Conservation (phyloP, 441 rosid genomes). For the Gossypium laxum region DNA sequence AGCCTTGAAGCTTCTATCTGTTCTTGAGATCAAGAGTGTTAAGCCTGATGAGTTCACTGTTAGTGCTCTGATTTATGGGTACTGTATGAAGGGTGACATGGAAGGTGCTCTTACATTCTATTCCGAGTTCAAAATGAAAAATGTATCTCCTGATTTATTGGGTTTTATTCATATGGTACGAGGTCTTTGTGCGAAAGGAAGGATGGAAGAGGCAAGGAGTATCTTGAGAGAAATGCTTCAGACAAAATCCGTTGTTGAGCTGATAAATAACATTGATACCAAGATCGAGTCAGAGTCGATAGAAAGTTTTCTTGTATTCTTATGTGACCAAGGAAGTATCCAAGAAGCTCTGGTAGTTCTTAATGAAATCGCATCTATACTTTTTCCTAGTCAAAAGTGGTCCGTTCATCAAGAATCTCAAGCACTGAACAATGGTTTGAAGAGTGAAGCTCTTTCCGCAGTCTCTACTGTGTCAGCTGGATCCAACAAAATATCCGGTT, state of each 20-base stretch:
- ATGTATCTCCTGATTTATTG: slow-evolving; percentile 56
- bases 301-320: slow-evolving; percentile 41
- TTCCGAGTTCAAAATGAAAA: slow-evolving; percentile 40
- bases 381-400: slow-evolving; percentile 36
- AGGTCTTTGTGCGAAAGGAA: slow-evolving; percentile 69
- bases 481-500: slow-evolving; percentile 6
- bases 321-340: slow-evolving; percentile 78
- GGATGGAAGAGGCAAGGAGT: slow-evolving; percentile 82
- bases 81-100: slow-evolving; percentile 58
- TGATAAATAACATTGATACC: slow-evolving; percentile 45
- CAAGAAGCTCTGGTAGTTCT: slow-evolving; percentile 58
- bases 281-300: slow-evolving; percentile 58
- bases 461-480: slow-evolving; percentile 11
- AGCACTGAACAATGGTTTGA: slow-evolving; percentile 16
- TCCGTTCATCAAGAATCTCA: slow-evolving; percentile 21
- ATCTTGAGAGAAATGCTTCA: slow-evolving; percentile 77
- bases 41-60: slow-evolving; percentile 55
- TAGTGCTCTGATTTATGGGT: slow-evolving; percentile 65
- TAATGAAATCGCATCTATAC: slow-evolving; percentile 43
- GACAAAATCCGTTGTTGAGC: slow-evolving; percentile 42
- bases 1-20: slow-evolving; percentile 45
- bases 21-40: slow-evolving; percentile 34
- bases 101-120: slow-evolving; percentile 58
- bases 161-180: slow-evolving; percentile 59
- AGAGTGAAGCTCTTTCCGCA: not conserved